A percentile compares a stretch with the other conserved stretches of the same genome.
These are phyloP conservation scores for Rhizopogon rudus DNA, from an alignment of 768 basidiomycete species.

Conservation along the genomic window DNA sequence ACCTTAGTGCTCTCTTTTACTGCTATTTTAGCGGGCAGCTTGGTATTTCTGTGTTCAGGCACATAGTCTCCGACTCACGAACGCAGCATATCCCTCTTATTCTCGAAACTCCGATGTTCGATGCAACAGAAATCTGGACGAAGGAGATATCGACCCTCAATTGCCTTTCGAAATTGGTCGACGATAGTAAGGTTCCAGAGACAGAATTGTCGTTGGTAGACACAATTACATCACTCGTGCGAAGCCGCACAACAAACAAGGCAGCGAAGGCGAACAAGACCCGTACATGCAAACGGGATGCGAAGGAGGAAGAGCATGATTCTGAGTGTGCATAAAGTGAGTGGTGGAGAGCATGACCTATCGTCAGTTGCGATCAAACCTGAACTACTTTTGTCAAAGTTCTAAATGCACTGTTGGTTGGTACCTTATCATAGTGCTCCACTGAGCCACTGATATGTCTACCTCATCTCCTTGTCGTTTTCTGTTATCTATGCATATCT, in stretches of 20 bases:
- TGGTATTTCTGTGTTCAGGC: slow-evolving; percentile 55
- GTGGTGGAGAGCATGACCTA: background rate
- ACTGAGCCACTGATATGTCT: background rate
- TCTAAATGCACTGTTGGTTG: background rate
- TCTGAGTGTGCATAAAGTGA: background rate
- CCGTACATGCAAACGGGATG: background rate
- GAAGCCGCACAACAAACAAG: background rate
- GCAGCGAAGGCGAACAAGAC: background rate
- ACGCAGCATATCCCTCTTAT: slow-evolving; percentile 71
- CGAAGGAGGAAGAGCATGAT: background rate
- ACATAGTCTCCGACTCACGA: slow-evolving; percentile 65
- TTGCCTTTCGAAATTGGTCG: background rate
- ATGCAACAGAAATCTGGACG: slow-evolving; percentile 64
- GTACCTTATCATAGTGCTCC: background rate
- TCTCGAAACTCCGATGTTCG: slow-evolving; percentile 76
- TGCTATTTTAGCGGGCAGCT: slow-evolving; percentile 53
- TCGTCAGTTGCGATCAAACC: background rate
- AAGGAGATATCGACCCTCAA: slow-evolving; percentile 45
- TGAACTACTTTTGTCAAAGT: background rate
- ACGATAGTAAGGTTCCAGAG: background rate
- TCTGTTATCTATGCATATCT: background rate
- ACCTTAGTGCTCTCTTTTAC: background rate
- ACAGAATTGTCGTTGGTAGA: background rate
- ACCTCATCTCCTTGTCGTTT: background rate
- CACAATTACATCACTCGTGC: background rate